Conservation (phyloP, 352 stramenopile species). For the Thalassiosira ordinaria region DNA sequence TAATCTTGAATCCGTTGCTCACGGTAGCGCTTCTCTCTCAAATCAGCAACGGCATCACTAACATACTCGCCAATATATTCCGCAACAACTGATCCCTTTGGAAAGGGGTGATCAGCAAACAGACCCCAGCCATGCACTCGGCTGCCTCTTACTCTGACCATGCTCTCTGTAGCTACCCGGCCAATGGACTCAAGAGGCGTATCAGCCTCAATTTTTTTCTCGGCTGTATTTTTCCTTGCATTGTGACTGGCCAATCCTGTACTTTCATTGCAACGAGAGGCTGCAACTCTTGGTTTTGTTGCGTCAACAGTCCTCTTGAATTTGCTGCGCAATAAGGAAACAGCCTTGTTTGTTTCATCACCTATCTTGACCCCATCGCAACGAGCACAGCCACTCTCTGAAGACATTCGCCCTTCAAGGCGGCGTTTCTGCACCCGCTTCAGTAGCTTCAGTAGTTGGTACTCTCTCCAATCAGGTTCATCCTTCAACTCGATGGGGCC, state of each 20-base stretch:
- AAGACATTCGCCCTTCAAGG: conserved; percentile 63
- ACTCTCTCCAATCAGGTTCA: conserved; percentile 71
- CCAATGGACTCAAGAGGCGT: conserved; percentile 34
- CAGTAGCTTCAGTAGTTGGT: conserved; percentile 69
- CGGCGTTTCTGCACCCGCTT: conserved; percentile 73
- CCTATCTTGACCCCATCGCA: conserved; percentile 67
- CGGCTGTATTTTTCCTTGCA: conserved; percentile 41
- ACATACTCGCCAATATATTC: conserved; percentile 85
- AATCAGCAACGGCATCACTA: conserved; percentile 63
- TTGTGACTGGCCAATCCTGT: conserved; percentile 69
- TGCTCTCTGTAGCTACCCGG: conserved; percentile 45
- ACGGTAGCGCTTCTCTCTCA: conserved; percentile 72
- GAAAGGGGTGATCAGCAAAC: conserved; percentile 78
- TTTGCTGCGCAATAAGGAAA: conserved; percentile 54
- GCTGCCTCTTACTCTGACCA: conserved; percentile 72
- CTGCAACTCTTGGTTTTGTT: conserved; percentile 53
- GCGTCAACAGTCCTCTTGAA: conserved; percentile 39
- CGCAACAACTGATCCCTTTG: conserved; percentile 76
- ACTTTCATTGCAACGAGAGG: conserved; percentile 63
- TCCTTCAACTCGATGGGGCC: conserved; percentile 65
- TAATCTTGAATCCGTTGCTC: conserved; percentile 79
- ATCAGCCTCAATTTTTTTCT: conserved; percentile 20
- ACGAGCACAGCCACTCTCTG: conserved; percentile 72
- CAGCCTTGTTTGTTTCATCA: conserved; percentile 61
- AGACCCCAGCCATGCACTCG: conserved; percentile 80